A percentile compares a stretch with the other conserved stretches of the same genome.
These are phyloP conservation scores for Sclerotinia borealis DNA, from an alignment of 2,329 filamentous ascomycete genomes.

Conservation along the genomic window DNA sequence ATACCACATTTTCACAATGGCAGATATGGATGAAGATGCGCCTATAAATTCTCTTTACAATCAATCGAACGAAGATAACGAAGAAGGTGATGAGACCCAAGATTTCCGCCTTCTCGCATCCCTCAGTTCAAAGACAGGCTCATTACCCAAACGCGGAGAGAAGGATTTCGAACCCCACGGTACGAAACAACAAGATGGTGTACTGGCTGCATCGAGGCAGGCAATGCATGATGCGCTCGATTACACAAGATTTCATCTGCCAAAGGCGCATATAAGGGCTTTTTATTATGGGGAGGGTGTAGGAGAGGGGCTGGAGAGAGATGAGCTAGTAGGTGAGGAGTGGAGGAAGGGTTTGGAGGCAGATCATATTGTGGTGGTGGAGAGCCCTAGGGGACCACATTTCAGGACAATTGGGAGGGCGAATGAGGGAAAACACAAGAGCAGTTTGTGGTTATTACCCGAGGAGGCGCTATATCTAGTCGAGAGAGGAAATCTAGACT, in stretches of 20 bases:
- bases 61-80: slow-evolving; percentile 44
- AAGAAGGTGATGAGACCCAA: slow-evolving; percentile 72
- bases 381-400: slow-evolving; percentile 65
- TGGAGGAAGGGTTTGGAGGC: slow-evolving; percentile 59
- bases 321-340: slow-evolving; percentile 55
- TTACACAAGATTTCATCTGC: slow-evolving; percentile 68
- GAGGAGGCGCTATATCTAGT: slow-evolving; percentile 89
- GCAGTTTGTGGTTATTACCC: slow-evolving; percentile 74
- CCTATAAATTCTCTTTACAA: slow-evolving; percentile 22
- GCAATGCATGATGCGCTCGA: slow-evolving; percentile 86
- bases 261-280: slow-evolving; percentile 59
- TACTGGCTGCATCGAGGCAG: slow-evolving; percentile 72
- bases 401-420: slow-evolving; percentile 71
- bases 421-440: slow-evolving; percentile 49
- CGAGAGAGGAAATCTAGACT: slow-evolving; percentile 79
- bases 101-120: slow-evolving; percentile 73
- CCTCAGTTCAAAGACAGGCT: slow-evolving; percentile 46
- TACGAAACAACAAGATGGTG: slow-evolving; percentile 71
- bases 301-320: slow-evolving; percentile 25
- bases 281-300: slow-evolving; percentile 61
- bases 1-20: slow-evolving; percentile 17
- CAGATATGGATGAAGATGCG: slow-evolving; percentile 32
- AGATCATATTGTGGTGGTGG: slow-evolving; percentile 55
- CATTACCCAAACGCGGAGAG: slow-evolving; percentile 80
- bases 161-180: slow-evolving; percentile 97